These are phyloP conservation scores for Achaetomiella virescens DNA, from an alignment of 495 filamentous ascomycete species.

Conservation along the genomic window DNA sequence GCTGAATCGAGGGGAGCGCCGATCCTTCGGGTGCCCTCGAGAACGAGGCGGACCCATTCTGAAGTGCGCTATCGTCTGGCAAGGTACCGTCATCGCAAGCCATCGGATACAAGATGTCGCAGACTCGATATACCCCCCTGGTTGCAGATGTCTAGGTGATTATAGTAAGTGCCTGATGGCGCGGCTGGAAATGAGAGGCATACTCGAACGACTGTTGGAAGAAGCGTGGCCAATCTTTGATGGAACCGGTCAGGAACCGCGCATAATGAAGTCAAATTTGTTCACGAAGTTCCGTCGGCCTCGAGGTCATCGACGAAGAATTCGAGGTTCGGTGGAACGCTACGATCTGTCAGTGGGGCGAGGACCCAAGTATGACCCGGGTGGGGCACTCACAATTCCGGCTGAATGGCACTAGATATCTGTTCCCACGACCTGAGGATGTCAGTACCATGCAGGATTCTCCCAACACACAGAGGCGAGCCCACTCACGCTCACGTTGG, in stretches of 20 bases:
- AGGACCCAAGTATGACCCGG: no score
- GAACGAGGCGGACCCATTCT: slow-evolving; percentile 5
- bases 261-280: slow-evolving; percentile 25
- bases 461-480: no score
- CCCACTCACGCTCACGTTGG: slow-evolving; percentile 5
- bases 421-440: slow-evolving; percentile 46
- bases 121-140: slow-evolving; percentile 14
- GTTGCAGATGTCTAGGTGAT: slow-evolving; percentile 7
- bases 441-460: slow-evolving; percentile 5
- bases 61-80: neutral
- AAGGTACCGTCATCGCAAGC: slow-evolving; percentile 10
- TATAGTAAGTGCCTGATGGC: neutral
- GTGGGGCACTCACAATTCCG: slow-evolving; percentile 19
- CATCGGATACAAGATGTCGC: slow-evolving; percentile 3
- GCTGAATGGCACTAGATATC: slow-evolving; percentile 35
- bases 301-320: slow-evolving; percentile 54
- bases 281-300: slow-evolving; percentile 36
- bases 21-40: slow-evolving; percentile 1
- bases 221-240: slow-evolving; percentile 43
- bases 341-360: neutral
- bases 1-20: neutral
- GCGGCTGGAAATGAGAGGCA: neutral
- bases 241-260: slow-evolving; percentile 41
- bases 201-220: slow-evolving; percentile 14
- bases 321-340: slow-evolving; percentile 46